Base-by-base conservation (phyloP, 768 basidiomycete species). In the Mrakia gelida region DNA sequence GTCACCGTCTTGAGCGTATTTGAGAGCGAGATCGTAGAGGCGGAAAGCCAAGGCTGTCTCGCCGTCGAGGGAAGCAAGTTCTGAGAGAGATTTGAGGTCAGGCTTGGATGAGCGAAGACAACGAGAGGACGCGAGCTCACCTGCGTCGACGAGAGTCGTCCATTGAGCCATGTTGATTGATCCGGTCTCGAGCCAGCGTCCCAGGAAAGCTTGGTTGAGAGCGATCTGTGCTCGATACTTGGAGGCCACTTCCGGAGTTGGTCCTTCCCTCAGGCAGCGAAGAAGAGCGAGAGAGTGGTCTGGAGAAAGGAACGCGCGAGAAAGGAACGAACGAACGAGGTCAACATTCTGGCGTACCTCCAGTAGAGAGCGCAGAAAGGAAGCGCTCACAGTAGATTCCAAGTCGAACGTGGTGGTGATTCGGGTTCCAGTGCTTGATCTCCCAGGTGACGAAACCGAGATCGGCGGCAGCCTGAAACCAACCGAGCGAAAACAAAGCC, bases 61-160 rank as follows among this genome's bases (percentile, higher is more conserved):
- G 63, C 89, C 87, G 23, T 85, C 80, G 56, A 92, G 83, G 0
- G 90, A 88, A 9, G 90, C 89, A 61, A 91, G 83, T 82, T 92
- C 91, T 26, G 72, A 30, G 16, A 34, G 11, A 41, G 18, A n/a
- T 45, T 6, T 23, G 3, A 4, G 21, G 2, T 56, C 56, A 56
- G n/a, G 56, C 11, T 56, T 56, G 21, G 6, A 8, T n/a, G 21
- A 56, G 23, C 9, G 45, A 49, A 15, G 45, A 49, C 7, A 13
- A 49, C 45, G 45, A 49, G 45, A 49, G 52, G 16, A 5, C 6
- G 15, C 7, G 52, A 54, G 23, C 56, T 56, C 83, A 82, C 92
- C 91, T 10, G 91, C 91, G 80, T 92, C 90, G 62, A 92, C 87
- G 18, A 92, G 86, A 2, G 89, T 88, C 49, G 90, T 85, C 91